Percentiles rank a stretch among this genome's conserved stretches.
phyloP scores from a whole-genome alignment of 2,329 filamentous ascomycete species.

The Alternaria dauci region DNA sequence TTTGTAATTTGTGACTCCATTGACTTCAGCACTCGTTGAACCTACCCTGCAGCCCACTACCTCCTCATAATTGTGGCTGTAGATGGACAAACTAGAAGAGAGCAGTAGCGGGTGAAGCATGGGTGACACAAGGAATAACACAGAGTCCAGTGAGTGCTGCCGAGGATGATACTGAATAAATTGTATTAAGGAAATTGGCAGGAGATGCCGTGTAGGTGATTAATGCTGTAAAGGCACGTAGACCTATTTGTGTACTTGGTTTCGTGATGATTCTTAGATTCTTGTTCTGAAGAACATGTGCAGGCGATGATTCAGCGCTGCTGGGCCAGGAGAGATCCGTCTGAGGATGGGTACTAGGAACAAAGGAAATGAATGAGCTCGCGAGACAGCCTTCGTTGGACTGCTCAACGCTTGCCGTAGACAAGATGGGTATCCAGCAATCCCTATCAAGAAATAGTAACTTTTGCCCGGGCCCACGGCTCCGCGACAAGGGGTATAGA shows the following conservation, averaged over 20 bases:
- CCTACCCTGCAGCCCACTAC: constrained; percentile 33
- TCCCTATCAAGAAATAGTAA: constrained; percentile 37
- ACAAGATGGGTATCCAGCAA: constrained; percentile 41
- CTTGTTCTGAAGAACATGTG: constrained; percentile 33
- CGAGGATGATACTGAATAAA: constrained; percentile 26
- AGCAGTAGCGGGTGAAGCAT: constrained; percentile 33
- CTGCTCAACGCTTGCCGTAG: constrained; percentile 37
- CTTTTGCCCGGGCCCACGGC: constrained; percentile 27
- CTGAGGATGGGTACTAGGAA: constrained; percentile 42
- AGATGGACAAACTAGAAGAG: constrained; percentile 36
- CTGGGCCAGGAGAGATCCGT: constrained; percentile 41
- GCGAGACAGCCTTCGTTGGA: constrained; percentile 38
- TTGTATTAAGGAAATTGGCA: constrained; percentile 27
- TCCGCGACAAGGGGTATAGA: constrained; percentile 42
- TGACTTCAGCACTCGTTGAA: constrained; percentile 33
- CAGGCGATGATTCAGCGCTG: constrained; percentile 43
- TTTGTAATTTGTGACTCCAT: constrained; percentile 33
- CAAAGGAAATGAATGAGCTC: constrained; percentile 48
- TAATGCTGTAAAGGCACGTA: constrained; percentile 38
- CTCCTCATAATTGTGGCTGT: constrained; percentile 30
- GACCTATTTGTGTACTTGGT: constrained; percentile 41
- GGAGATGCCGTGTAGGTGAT: constrained; percentile 32
- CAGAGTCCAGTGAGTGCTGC: constrained; percentile 27
- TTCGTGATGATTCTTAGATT: constrained; percentile 47
- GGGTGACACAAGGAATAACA: constrained; percentile 11